Evolutionary conservation across 164 flowering plant species (phyloP).

Genomic region (Dillenia turbinata): DNA sequence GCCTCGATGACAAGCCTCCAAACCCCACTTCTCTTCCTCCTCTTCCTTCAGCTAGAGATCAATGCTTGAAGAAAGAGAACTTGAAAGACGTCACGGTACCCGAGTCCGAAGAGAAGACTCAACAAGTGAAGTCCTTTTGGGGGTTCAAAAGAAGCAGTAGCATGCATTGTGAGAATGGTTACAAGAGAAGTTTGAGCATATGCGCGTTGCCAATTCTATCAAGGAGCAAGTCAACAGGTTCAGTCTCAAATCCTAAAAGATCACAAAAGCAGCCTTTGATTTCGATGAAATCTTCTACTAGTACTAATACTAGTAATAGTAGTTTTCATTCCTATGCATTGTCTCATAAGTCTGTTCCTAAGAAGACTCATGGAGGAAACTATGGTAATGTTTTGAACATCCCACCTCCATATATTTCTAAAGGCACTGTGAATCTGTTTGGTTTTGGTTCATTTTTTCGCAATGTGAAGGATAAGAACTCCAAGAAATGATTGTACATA

Average conservation of each 20-base stretch:
- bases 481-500: slow-evolving; percentile 35
- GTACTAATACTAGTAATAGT: too few relatives aligned
- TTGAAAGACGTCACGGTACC: slow-evolving; percentile 47
- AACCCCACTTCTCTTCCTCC: slow-evolving; percentile 5
- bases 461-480: slow-evolving; percentile 53
- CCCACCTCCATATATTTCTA: slow-evolving; percentile 60
- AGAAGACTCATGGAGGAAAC: slow-evolving; percentile 33
- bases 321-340: too few relatives aligned
- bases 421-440: slow-evolving; percentile 43
- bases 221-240: slow-evolving; percentile 81
- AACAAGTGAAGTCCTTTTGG: slow-evolving; percentile 50
- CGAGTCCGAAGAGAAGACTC: slow-evolving; percentile 31
- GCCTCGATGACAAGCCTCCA: background rate
- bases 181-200: slow-evolving; percentile 28
- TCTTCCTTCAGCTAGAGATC: background rate
- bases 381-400: slow-evolving; percentile 53
- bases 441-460: slow-evolving; percentile 64
- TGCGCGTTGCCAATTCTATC: slow-evolving; percentile 29
- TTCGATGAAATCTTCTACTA: too few relatives aligned
- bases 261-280: slow-evolving; percentile 35
- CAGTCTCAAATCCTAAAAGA: slow-evolving; percentile 45
- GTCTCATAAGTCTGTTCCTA: too few relatives aligned
- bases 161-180: slow-evolving; percentile 38
- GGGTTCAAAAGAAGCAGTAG: slow-evolving; percentile 70
- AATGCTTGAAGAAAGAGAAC: slow-evolving; percentile 35